phyloP scores from a whole-genome alignment of 805 yeast genomes.

The Candida stauntonica region DNA sequence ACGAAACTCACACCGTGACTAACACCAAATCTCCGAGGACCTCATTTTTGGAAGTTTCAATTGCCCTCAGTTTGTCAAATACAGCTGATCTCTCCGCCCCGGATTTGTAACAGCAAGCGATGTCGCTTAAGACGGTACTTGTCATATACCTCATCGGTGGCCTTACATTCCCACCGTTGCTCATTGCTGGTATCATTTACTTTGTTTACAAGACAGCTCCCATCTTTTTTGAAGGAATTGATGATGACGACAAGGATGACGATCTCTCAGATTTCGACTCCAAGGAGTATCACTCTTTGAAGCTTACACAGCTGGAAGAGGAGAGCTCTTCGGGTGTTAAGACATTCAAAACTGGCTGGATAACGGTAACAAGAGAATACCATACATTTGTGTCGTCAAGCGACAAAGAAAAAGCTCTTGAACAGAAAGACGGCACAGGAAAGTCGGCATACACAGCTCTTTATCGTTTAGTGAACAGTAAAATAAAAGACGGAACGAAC shows the following conservation, averaged over 20 bases:
- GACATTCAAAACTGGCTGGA: slow-evolving; percentile 69
- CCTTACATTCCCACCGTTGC: slow-evolving; percentile 67
- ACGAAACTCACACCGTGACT: too few relatives aligned
- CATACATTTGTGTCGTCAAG: slow-evolving; percentile 40
- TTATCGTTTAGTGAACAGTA: slow-evolving; percentile 44
- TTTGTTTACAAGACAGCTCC: slow-evolving; percentile 34
- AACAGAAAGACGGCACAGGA: slow-evolving; percentile 21
- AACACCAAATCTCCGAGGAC: too few relatives aligned
- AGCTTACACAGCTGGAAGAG: slow-evolving; percentile 65
- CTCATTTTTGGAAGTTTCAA: too few relatives aligned
- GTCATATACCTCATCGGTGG: slow-evolving; percentile 72
- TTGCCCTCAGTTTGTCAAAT: too few relatives aligned
- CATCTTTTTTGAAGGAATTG: slow-evolving; percentile 24
- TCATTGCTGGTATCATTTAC: slow-evolving; percentile 37
- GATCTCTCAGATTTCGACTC: slow-evolving; percentile 20
- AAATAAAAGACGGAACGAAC: slow-evolving; percentile 8
- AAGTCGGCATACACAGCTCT: slow-evolving; percentile 59
- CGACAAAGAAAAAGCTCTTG: slow-evolving; percentile 34
- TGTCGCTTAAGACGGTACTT: slow-evolving; percentile 25
- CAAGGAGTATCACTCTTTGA: slow-evolving; percentile 36
- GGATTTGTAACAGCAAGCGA: slow-evolving; percentile 2
- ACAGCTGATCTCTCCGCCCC: neutral
- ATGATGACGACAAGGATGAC: slow-evolving; percentile 24
- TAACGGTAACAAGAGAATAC: slow-evolving; percentile 78
- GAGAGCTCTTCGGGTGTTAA: slow-evolving; percentile 55